Evolutionary conservation across 2,329 filamentous ascomycete genomes (phyloP).

Genomic region (Talaromyces sp.): DNA sequence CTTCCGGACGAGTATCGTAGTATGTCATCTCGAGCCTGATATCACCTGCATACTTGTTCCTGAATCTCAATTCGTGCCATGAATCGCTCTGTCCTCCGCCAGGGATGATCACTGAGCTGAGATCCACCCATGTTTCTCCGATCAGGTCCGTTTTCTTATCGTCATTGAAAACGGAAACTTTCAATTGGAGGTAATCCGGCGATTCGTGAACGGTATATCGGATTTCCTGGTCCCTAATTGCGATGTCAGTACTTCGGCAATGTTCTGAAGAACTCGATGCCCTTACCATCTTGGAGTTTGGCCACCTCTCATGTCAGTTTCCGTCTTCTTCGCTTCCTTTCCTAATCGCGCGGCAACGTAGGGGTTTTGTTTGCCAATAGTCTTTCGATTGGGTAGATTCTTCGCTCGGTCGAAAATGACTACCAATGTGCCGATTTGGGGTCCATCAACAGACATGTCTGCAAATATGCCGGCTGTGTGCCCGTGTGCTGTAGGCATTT

Average conservation of each 20-base stretch:
- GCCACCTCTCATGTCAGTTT: slow-evolving; percentile 86
- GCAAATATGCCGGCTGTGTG: slow-evolving; percentile 93
- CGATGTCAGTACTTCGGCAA: neutral
- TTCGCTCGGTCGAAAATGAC: slow-evolving; percentile 91
- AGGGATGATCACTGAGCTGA: slow-evolving; percentile 73
- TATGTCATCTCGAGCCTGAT: slow-evolving; percentile 93
- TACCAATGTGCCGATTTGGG: slow-evolving; percentile 88
- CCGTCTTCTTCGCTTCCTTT: slow-evolving; percentile 96
- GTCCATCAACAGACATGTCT: slow-evolving; percentile 89
- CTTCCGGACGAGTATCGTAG: slow-evolving; percentile 86
- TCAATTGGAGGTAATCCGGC: slow-evolving; percentile 91
- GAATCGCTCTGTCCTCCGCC: slow-evolving; percentile 92
- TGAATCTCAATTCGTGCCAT: slow-evolving; percentile 85
- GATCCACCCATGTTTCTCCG: slow-evolving; percentile 85
- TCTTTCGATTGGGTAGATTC: slow-evolving; percentile 94
- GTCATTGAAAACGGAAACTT: slow-evolving; percentile 95
- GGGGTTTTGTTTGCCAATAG: slow-evolving; percentile 97
- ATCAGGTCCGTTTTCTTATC: slow-evolving; percentile 98
- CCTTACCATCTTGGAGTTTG: slow-evolving; percentile 90
- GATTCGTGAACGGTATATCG: slow-evolving; percentile 96
- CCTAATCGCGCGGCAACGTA: slow-evolving; percentile 92
- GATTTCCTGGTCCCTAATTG: slow-evolving; percentile 89
- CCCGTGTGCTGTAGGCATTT: slow-evolving; percentile 56
- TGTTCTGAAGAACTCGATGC: neutral
- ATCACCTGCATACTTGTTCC: slow-evolving; percentile 93